phyloP scores from a whole-genome alignment of 805 yeast species.

The Ogataea allantospora region DNA sequence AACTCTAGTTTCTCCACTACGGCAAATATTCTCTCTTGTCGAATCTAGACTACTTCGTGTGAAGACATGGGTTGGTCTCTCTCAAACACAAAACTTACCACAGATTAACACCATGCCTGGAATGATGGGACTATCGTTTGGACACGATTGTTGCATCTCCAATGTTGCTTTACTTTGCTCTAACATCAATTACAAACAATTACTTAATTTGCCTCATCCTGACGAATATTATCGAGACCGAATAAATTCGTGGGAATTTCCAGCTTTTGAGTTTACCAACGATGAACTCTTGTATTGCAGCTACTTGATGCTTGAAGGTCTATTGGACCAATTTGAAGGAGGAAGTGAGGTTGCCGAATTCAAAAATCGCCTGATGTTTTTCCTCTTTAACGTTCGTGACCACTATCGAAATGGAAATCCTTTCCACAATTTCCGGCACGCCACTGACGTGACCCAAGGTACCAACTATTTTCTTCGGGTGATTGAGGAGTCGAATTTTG shows the following conservation, averaged over 20 bases:
- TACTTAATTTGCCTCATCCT: constrained; percentile 25
- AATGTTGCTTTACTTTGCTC: constrained; percentile 17
- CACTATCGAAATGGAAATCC: constrained; percentile 83
- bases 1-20: constrained; percentile 12
- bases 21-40: constrained; percentile 10
- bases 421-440: constrained; percentile 94
- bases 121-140: constrained; percentile 15
- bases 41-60: constrained; percentile 35
- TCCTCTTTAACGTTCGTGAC: constrained; percentile 68
- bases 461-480: constrained; percentile 57
- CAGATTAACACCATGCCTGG: constrained; percentile 37
- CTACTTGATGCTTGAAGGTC: constrained; percentile 45
- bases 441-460: constrained; percentile 92
- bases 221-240: constrained; percentile 31
- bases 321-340: background rate
- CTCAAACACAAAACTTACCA: constrained; percentile 20
- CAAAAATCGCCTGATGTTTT: constrained; percentile 48
- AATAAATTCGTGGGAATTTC: constrained; percentile 64
- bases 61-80: constrained; percentile 43
- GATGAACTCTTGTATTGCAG: constrained; percentile 69
- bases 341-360: background rate
- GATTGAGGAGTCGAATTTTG: constrained; percentile 8
- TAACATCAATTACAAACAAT: constrained; percentile 29
- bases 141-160: background rate
- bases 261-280: constrained; percentile 60